Conservation (phyloP, 1,139 yeast genomes). For the Zygoascus sp. region DNA sequence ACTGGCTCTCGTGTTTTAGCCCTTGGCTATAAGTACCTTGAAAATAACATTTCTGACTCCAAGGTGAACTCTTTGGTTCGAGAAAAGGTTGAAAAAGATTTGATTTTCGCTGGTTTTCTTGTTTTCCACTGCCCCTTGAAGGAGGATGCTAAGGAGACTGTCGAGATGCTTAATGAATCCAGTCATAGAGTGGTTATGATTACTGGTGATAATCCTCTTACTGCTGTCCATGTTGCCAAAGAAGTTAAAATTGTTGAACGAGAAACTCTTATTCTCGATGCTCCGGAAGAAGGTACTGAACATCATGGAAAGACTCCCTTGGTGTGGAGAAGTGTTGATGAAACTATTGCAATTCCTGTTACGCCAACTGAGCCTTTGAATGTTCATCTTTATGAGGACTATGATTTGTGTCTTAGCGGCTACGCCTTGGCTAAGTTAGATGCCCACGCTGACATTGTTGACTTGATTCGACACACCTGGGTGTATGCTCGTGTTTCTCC, state of each 20-base stretch:
- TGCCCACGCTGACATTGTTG: slow-evolving; percentile 53
- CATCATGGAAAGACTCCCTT: slow-evolving; percentile 51
- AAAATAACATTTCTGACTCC: slow-evolving; percentile 46
- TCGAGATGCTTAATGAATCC: slow-evolving; percentile 88
- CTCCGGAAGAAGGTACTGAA: slow-evolving; percentile 49
- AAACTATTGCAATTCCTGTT: slow-evolving; percentile 66
- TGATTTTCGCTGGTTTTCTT: slow-evolving; percentile 85
- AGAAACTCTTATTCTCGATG: slow-evolving; percentile 81
- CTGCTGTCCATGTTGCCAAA: slow-evolving; percentile 96
- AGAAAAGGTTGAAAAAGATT: slow-evolving; percentile 67
- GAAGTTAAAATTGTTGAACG: slow-evolving; percentile 84
- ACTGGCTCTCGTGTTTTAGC: slow-evolving; percentile 96
- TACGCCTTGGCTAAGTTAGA: slow-evolving; percentile 69
- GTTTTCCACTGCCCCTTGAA: slow-evolving; percentile 98
- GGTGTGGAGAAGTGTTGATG: slow-evolving; percentile 83
- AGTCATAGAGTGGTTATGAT: slow-evolving; percentile 93
- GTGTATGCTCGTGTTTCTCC: slow-evolving; percentile 98
- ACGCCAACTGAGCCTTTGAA: slow-evolving; percentile 54
- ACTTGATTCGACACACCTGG: slow-evolving; percentile 85
- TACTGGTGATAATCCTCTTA: slow-evolving; percentile 97
- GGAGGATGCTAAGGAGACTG: slow-evolving; percentile 84
- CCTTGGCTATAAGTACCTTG: slow-evolving; percentile 75
- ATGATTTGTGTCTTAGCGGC: slow-evolving; percentile 92
- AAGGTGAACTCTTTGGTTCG: slow-evolving; percentile 59
- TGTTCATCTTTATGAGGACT: slow-evolving; percentile 51